Evolutionary conservation across 1,284 basidiomycete genomes (phyloP), one percentile per base, ranked within the genome.

Genomic region (Singerocomus rubriflavus): DNA sequence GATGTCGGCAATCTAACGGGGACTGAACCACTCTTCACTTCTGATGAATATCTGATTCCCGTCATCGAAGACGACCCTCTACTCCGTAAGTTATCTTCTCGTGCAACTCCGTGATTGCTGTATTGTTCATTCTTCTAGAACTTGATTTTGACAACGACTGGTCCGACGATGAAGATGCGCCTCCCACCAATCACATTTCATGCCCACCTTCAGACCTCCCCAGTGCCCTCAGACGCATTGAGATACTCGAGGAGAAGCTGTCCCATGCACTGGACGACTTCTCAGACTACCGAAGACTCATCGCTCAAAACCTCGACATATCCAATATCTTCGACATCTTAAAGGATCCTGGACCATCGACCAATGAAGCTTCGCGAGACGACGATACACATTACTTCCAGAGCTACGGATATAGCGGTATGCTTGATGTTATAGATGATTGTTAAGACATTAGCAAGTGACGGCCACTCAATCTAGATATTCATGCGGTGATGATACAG

Each of bases 311-410:
- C 39, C 64, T 84, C 17, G 74, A 83, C 51, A 55, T 79, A 4
- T 54, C 74, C 1, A 69, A 63, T 43, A 60, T 81, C 31, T 59
- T 73, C 6, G 77, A 77, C 25, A 73, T 72, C 25, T 54, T 74
- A 4, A 66, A 68, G 14, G 76, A 76, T 38, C 63, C 73, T 7
- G 68, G 62, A 8, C 59, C 65, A n/a, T 63, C 66, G 14, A 57
- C 66, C 40, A 58, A 57, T 6, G 63, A 60, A 16, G 52, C 64
- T 12, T 36, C 52, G 29, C 73, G 85, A 33, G 91, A 95, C 59
- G 91, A 97, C 60, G 96, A 98, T 67, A 81, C 89, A 0, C 91
- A 97, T 66, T 99, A 99, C 71, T 99, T 98, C 71, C 80, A 91
- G 54, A 91, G 88, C 57, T 98, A 99, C 63, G 89, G 81, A n/a